phyloP scores from a whole-genome alignment of 208 protist species.

The Porcisia deanei region DNA sequence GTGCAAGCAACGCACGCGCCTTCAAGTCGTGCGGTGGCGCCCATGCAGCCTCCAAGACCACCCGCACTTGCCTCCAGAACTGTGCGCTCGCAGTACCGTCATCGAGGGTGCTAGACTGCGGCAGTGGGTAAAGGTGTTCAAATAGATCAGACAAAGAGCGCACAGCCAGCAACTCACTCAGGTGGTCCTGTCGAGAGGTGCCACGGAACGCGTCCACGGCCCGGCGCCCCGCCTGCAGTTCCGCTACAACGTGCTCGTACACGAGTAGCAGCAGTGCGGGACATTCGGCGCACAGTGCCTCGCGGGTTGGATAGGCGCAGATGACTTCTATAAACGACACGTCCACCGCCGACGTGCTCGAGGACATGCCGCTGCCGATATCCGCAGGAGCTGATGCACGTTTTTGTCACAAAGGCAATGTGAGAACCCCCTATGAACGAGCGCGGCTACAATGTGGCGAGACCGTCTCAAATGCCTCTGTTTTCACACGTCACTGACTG shows the following conservation, averaged over 20 bases:
- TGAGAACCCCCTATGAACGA: neutral
- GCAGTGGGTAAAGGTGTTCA: conserved; percentile 9
- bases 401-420: neutral
- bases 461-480: no score
- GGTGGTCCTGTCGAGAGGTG: conserved; percentile 34
- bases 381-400: neutral
- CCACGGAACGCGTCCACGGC: conserved; percentile 45
- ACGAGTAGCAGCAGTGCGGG: conserved; percentile 65
- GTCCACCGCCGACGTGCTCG: conserved; percentile 19
- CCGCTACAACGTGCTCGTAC: conserved; percentile 68
- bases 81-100: neutral
- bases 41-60: conserved; percentile 50
- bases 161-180: conserved; percentile 46
- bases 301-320: conserved; percentile 49
- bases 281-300: conserved; percentile 58
- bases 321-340: conserved; percentile 55
- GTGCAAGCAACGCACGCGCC: conserved; percentile 28
- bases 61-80: conserved; percentile 56
- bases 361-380: conserved; percentile 5
- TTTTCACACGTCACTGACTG: no score
- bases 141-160: conserved; percentile 33
- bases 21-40: conserved; percentile 19
- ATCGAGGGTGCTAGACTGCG: neutral
- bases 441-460: no score
- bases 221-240: conserved; percentile 29